These are phyloP conservation scores for Escallonia herrerae DNA, from an alignment of 129 eudicot species.

Conservation along the genomic window DNA sequence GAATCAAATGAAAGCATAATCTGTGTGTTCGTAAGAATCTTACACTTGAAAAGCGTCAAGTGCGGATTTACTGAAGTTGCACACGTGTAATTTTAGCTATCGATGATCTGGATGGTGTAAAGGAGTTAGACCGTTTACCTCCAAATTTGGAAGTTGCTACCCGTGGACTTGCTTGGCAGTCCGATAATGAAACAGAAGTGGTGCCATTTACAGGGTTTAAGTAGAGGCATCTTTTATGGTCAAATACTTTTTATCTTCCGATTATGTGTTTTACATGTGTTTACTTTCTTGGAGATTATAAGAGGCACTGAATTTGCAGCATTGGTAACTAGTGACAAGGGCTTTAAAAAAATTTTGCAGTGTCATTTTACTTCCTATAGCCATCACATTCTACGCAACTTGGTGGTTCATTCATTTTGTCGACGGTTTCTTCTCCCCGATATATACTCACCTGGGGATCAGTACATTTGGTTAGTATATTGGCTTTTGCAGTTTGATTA, in stretches of 20 bases:
- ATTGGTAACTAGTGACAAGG: background rate
- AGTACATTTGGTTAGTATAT: constrained; percentile 60
- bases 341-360: constrained; percentile 41
- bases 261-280: too few species aligned
- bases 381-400: constrained; percentile 66
- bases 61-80: too few species aligned
- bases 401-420: constrained; percentile 88
- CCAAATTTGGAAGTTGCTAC: background rate
- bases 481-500: background rate
- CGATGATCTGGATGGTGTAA: too few species aligned
- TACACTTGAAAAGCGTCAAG: too few species aligned
- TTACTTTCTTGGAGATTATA: background rate
- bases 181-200: background rate
- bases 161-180: background rate
- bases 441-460: constrained; percentile 61
- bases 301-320: background rate
- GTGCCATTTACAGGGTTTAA: background rate
- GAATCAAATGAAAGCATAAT: too few species aligned
- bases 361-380: constrained; percentile 65
- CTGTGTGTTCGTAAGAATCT: too few species aligned
- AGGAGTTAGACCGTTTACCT: too few species aligned
- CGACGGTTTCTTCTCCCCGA: constrained; percentile 72
- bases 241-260: background rate
- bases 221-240: background rate
- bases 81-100: too few species aligned